Conservation (phyloP, 495 filamentous ascomycete genomes). For the Trichoderma asperelloides region DNA sequence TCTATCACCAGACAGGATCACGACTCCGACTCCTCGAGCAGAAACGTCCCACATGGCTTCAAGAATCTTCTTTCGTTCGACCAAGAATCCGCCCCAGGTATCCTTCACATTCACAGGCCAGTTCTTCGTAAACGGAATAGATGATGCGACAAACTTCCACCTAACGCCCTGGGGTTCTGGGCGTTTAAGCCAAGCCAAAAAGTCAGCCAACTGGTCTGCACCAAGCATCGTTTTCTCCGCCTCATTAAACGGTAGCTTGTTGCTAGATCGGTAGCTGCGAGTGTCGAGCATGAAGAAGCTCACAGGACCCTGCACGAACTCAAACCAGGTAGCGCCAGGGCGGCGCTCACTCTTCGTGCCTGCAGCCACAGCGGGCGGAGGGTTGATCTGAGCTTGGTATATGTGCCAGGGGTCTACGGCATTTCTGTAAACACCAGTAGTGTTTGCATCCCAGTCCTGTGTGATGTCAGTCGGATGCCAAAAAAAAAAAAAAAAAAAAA, state of each 20-base stretch:
- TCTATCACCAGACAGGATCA: conserved; percentile 80
- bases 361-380: conserved; percentile 47
- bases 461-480: neutral
- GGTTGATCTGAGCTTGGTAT: conserved; percentile 81
- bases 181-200: conserved; percentile 63
- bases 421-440: conserved; percentile 58
- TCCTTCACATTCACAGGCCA: conserved; percentile 77
- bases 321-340: conserved; percentile 62
- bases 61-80: conserved; percentile 68
- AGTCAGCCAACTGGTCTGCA: conserved; percentile 61
- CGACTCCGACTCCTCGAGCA: conserved; percentile 61
- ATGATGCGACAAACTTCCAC: conserved; percentile 88
- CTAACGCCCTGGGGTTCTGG: conserved; percentile 65
- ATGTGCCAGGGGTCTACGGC: conserved; percentile 80
- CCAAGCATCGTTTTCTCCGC: conserved; percentile 81
- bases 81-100: conserved; percentile 86
- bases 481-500: neutral
- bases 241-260: conserved; percentile 38
- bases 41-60: conserved; percentile 85
- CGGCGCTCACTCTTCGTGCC: conserved; percentile 27
- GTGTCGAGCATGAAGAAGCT: conserved; percentile 94
- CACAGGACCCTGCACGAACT: conserved; percentile 80
- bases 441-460: conserved; percentile 73
- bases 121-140: conserved; percentile 93
- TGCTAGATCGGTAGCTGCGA: conserved; percentile 68